Conservation (phyloP, 192 early-diverging fungal species). For the Backusella morwellensis region DNA sequence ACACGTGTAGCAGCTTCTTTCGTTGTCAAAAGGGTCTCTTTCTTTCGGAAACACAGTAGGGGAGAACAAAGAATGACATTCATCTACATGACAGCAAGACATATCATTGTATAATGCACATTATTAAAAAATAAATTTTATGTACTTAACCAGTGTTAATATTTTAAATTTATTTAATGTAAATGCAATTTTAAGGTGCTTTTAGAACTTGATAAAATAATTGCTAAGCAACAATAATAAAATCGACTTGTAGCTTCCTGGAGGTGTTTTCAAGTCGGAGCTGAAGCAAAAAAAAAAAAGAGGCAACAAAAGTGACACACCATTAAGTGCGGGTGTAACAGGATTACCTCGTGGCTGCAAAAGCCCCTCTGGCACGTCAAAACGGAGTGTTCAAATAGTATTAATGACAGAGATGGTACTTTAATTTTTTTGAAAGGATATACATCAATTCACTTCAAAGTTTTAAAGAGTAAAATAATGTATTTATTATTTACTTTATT, state of each 20-base stretch:
- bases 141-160: background rate
- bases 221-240: constrained; percentile 5
- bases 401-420: background rate
- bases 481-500: background rate
- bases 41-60: background rate
- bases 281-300: background rate
- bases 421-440: background rate
- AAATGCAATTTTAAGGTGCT: background rate
- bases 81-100: background rate
- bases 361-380: constrained; percentile 1
- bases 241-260: background rate
- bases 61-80: background rate
- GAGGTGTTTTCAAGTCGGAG: background rate
- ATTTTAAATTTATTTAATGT: background rate
- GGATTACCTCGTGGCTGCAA: background rate
- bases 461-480: background rate
- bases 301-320: constrained; percentile 3
- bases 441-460: background rate
- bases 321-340: constrained; percentile 1
- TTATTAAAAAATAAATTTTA: background rate
- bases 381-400: background rate
- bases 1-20: background rate
- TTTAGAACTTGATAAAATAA: background rate
- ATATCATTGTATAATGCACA: background rate
- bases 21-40: background rate